phyloP scores from a whole-genome alignment of 768 basidiomycete genomes.

The Trametes maxima region DNA sequence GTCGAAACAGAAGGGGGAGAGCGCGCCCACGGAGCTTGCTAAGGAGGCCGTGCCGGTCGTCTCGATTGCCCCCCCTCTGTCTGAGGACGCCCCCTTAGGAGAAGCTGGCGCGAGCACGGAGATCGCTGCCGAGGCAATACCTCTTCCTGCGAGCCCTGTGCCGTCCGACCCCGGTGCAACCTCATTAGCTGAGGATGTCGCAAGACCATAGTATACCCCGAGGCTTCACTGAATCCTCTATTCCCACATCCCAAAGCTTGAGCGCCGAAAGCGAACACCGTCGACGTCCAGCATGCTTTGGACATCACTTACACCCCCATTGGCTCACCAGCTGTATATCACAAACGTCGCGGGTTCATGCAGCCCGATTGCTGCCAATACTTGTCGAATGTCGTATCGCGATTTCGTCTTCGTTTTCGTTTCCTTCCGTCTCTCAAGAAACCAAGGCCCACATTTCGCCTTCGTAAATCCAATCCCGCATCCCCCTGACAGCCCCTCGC shows the following conservation, averaged over 20 bases:
- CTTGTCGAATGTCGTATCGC: not conserved
- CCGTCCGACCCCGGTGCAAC: too few species aligned
- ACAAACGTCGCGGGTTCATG: too few species aligned
- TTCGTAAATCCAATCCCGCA: slow-evolving; percentile 12
- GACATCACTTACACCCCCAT: too few species aligned
- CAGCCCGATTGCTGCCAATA: not conserved
- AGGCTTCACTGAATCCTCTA: not conserved
- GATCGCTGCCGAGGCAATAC: too few species aligned
- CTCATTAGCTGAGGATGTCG: not conserved
- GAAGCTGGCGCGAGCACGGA: not conserved
- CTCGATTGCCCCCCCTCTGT: not conserved
- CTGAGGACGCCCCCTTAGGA: not conserved
- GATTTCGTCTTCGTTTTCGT: not conserved
- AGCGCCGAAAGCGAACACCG: too few species aligned
- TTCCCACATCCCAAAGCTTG: not conserved
- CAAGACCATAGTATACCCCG: slow-evolving; percentile 6
- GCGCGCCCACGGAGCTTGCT: not conserved
- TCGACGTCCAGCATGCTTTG: too few species aligned
- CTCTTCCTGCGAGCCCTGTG: too few species aligned
- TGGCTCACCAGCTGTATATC: too few species aligned
- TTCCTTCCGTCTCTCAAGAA: slow-evolving; percentile 14
- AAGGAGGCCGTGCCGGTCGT: slow-evolving; percentile 1
- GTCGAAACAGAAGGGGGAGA: not conserved
- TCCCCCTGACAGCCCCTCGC: not conserved
- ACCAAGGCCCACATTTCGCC: slow-evolving; percentile 25